These are phyloP conservation scores for Yamadazyma aaseri DNA, from an alignment of 1,139 yeast genomes.

Conservation along the genomic window DNA sequence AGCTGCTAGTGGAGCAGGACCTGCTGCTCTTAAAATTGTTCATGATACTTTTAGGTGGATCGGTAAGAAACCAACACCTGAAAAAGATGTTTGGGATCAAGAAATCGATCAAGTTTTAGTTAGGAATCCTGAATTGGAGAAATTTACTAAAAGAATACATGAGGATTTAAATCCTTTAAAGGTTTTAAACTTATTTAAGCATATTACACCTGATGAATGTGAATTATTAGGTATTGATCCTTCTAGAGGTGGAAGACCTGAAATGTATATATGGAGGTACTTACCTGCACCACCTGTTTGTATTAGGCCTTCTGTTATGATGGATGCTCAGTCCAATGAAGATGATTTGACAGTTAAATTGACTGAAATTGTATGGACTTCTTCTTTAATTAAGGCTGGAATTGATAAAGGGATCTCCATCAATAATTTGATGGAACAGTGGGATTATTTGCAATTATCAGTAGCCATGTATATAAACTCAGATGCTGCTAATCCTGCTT, in stretches of 20 bases:
- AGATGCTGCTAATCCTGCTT: slow-evolving; percentile 85
- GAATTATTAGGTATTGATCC: slow-evolving; percentile 91
- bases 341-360: slow-evolving; percentile 95
- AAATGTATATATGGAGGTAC: slow-evolving; percentile 94
- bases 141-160: slow-evolving; percentile 80
- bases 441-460: slow-evolving; percentile 95
- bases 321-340: slow-evolving; percentile 94
- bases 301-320: slow-evolving; percentile 93
- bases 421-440: slow-evolving; percentile 93
- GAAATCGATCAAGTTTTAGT: slow-evolving; percentile 73
- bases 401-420: slow-evolving; percentile 92
- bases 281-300: slow-evolving; percentile 99
- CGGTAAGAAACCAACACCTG: slow-evolving; percentile 86
- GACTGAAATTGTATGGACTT: slow-evolving; percentile 96
- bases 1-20: slow-evolving; percentile 89
- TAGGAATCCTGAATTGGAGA: slow-evolving; percentile 83
- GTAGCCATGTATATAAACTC: slow-evolving; percentile 98
- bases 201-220: slow-evolving; percentile 82
- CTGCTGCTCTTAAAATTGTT: slow-evolving; percentile 90
- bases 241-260: slow-evolving; percentile 88
- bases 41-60: slow-evolving; percentile 97
- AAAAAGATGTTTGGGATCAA: slow-evolving; percentile 80
- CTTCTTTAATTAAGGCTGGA: slow-evolving; percentile 89
- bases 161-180: slow-evolving; percentile 95
- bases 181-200: slow-evolving; percentile 83